Base-by-base conservation (phyloP, 805 yeast genomes). In the Hanseniaspora nectarophila region DNA sequence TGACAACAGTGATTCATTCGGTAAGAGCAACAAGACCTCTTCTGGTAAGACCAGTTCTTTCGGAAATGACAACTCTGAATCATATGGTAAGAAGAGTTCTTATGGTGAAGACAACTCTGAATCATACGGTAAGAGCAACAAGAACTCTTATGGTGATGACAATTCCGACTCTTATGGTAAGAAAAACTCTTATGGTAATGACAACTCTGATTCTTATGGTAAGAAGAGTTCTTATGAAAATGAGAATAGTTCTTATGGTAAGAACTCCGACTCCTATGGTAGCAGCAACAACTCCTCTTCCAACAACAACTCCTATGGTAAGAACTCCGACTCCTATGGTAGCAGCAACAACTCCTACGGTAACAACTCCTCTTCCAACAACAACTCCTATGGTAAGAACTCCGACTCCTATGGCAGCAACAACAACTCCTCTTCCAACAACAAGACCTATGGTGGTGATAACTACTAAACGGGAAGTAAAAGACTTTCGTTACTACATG, bases 371-470 rank as follows among this genome's bases (percentile, higher is more conserved):
- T 54, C 60, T n/a, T n/a, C n/a, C n/a, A n/a, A 58, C 50, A 58
- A 64, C 54, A 58, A 60, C 42, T 55, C 62, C 33, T 66, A 65
- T 54, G 70, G 68, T 31, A 61, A 67, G 24, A 55, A 55, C 54
- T 45, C 54, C 48, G 54, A 58, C 55, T 62, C 68, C 21, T 66
- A 61, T 55, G 69, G 70, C 44, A 33, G 28, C 54, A 52, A 53
- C 55, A 33, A 53, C 56, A 54, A 55, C 53, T 60, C 61, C 55
- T 54, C 60, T n/a, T n/a, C n/a, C n/a, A n/a, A 58, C 50, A 58
- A 64, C 54, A 58, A 60, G 39, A 54, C 62, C 33, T 66, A 65
- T 54, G 70, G 68, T 31, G 60, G 60, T 51, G 55, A 56, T 53
- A 51, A 53, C 54, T 57, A 57, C 44, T 58, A 63, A 9, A 55